Evolutionary conservation across 306 rosid species (phyloP).

Genomic region (Boehmeria nivea): DNA sequence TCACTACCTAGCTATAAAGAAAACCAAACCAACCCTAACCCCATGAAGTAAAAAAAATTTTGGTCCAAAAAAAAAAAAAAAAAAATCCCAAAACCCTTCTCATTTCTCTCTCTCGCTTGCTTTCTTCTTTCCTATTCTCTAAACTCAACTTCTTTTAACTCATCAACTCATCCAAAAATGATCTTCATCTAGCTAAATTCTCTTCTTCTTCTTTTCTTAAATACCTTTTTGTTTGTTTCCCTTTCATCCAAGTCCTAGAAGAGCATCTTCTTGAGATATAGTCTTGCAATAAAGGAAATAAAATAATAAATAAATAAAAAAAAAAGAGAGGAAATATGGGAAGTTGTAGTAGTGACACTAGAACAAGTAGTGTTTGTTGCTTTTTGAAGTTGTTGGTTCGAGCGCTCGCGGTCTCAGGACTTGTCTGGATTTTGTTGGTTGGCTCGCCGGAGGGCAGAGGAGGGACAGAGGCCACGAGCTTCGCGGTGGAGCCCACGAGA

Average conservation of each 20-base stretch:
- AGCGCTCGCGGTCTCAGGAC: slow-evolving; percentile 39
- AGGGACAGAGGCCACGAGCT: slow-evolving; percentile 11
- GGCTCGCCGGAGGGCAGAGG: slow-evolving; percentile 30
- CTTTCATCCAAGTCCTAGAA: not conserved
- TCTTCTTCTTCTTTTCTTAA: slow-evolving; percentile 19
- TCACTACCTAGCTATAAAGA: slow-evolving; percentile 72
- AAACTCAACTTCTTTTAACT: not conserved
- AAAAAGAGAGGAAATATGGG: slow-evolving; percentile 11
- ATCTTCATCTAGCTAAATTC: not conserved
- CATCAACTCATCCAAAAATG: slow-evolving; percentile 31
- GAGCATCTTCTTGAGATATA: slow-evolving; percentile 15
- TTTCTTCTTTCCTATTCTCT: not conserved
- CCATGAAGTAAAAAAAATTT: slow-evolving; percentile 26
- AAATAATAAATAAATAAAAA: not conserved
- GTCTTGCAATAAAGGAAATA: slow-evolving; percentile 19
- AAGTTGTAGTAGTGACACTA: slow-evolving; percentile 11
- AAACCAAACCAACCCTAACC: slow-evolving; percentile 46
- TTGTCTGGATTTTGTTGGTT: slow-evolving; percentile 47
- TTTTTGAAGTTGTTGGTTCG: slow-evolving; percentile 35
- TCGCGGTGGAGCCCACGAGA: not conserved
- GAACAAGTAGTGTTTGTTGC: slow-evolving; percentile 14
- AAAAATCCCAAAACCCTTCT: too few relatives aligned
- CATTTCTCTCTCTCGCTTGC: too few relatives aligned
- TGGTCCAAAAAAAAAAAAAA: too few relatives aligned
- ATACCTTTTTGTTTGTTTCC: slow-evolving; percentile 17